A percentile compares a stretch with the other conserved stretches of the same genome.
phyloP scores from a whole-genome alignment of 2,329 filamentous ascomycete species.

The Neofusicoccum kwambonambiense region DNA sequence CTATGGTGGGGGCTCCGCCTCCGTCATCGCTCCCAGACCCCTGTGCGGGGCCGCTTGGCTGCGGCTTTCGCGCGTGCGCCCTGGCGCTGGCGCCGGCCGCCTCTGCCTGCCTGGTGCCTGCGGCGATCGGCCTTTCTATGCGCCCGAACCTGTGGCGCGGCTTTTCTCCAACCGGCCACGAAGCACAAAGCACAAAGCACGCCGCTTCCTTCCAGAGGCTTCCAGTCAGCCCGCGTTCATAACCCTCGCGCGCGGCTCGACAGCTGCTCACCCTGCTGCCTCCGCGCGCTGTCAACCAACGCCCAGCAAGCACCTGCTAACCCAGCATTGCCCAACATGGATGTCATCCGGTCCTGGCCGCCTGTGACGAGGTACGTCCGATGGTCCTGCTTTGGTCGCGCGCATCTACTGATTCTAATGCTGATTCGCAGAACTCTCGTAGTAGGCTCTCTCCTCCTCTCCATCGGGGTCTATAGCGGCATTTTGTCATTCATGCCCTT shows the following conservation, averaged over 20 bases:
- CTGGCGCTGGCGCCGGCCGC: no score
- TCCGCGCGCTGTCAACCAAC: not conserved
- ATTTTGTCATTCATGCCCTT: slow-evolving; percentile 54
- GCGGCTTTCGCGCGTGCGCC: not conserved
- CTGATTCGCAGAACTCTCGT: slow-evolving; percentile 60
- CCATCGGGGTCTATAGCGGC: slow-evolving; percentile 59
- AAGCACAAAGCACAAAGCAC: slow-evolving; percentile 1
- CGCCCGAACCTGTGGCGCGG: slow-evolving; percentile 1
- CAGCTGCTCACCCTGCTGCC: not conserved
- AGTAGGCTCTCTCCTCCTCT: slow-evolving; percentile 62
- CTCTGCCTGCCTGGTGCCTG: not conserved
- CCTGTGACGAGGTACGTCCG: slow-evolving; percentile 62
- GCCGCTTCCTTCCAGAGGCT: slow-evolving; percentile 1
- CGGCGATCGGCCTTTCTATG: slow-evolving; percentile 10
- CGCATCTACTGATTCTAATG: not conserved
- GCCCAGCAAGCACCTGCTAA: not conserved
- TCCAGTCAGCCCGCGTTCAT: slow-evolving; percentile 17
- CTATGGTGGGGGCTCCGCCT: slow-evolving; percentile 11
- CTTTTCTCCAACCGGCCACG: slow-evolving; percentile 10
- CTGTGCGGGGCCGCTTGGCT: slow-evolving; percentile 9
- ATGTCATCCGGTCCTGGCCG: slow-evolving; percentile 64
- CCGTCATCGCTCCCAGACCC: slow-evolving; percentile 13
- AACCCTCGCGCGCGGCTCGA: slow-evolving; percentile 9
- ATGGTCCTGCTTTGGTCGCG: not conserved
- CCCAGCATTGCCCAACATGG: slow-evolving; percentile 44